phyloP scores from a whole-genome alignment of 2,329 filamentous ascomycete species.

The Dendryphion nanum region DNA sequence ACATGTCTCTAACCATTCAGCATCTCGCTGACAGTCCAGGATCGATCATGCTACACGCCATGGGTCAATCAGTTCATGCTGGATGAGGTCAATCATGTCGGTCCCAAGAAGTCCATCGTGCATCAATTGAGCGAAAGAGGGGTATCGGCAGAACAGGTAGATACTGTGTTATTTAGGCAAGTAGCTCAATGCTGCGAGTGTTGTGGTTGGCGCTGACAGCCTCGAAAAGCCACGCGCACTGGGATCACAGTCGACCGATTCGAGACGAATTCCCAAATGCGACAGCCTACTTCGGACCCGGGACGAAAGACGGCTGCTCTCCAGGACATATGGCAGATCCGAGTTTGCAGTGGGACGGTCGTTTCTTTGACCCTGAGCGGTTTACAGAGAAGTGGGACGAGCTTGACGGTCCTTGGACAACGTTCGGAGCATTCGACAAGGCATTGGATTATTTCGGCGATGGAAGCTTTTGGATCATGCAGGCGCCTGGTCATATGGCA shows the following conservation, averaged over 20 bases:
- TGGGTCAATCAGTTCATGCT: conserved; percentile 35
- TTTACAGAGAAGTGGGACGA: conserved; percentile 29
- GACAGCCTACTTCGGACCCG: conserved; percentile 30
- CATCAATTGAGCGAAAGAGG: conserved; percentile 25
- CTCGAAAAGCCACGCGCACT: conserved; percentile 28
- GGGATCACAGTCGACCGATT: conserved; percentile 33
- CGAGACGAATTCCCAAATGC: conserved; percentile 27
- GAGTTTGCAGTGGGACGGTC: conserved; percentile 30
- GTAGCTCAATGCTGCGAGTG: too few relatives aligned
- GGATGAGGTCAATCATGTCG: conserved; percentile 23
- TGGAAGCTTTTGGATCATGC: conserved; percentile 40
- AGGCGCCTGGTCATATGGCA: conserved; percentile 39
- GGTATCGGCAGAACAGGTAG: conserved; percentile 16
- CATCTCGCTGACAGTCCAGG: conserved; percentile 12
- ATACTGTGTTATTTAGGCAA: conserved; percentile 32
- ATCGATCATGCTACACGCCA: conserved; percentile 30
- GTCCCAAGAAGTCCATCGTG: conserved; percentile 25
- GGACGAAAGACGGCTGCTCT: conserved; percentile 24
- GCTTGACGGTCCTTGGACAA: conserved; percentile 26
- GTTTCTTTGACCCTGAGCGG: conserved; percentile 30
- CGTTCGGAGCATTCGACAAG: conserved; percentile 35
- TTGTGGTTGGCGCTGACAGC: conserved; percentile 5
- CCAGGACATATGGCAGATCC: conserved; percentile 29
- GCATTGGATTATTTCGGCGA: conserved; percentile 40
- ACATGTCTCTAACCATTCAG: not conserved